phyloP scores from a whole-genome alignment of 2,329 filamentous ascomycete species.

The Aciculosporium take region DNA sequence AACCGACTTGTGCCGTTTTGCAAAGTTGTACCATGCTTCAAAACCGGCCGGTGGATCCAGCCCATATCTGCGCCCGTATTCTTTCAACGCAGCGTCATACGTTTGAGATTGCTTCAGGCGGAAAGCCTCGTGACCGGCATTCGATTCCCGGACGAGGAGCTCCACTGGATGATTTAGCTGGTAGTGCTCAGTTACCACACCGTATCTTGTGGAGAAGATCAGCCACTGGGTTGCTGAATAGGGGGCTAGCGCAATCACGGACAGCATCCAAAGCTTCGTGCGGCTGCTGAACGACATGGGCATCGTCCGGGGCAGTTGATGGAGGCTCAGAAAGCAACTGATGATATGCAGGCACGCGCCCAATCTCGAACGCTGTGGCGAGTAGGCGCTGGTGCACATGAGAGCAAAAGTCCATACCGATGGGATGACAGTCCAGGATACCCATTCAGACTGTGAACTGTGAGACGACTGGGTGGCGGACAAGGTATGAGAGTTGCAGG shows the following conservation, averaged over 20 bases:
- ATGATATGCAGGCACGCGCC: slow-evolving; percentile 14
- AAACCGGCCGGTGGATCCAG: slow-evolving; percentile 32
- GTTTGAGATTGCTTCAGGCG: slow-evolving; percentile 23
- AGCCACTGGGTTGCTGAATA: slow-evolving; percentile 16
- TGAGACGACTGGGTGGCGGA: background rate
- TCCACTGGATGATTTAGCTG: slow-evolving; percentile 22
- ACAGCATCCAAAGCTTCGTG: slow-evolving; percentile 17
- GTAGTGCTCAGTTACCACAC: background rate
- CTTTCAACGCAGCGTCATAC: slow-evolving; percentile 19
- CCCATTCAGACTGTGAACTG: background rate
- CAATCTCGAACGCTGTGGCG: slow-evolving; percentile 13
- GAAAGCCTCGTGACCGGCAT: slow-evolving; percentile 16
- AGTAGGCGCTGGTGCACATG: slow-evolving; percentile 16
- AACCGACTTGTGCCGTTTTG: slow-evolving; percentile 22
- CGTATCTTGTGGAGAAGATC: slow-evolving; percentile 8
- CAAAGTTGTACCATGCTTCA: slow-evolving; percentile 30
- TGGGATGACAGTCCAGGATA: background rate
- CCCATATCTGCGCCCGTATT: slow-evolving; percentile 30
- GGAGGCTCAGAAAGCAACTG: slow-evolving; percentile 17
- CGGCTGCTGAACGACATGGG: slow-evolving; percentile 17
- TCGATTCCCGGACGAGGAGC: slow-evolving; percentile 15
- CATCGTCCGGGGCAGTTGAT: slow-evolving; percentile 17
- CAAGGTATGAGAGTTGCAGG: background rate
- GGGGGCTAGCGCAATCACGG: slow-evolving; percentile 16
- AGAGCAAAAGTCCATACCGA: slow-evolving; percentile 19